phyloP scores from a whole-genome alignment of 176 grass and related monocot genomes.

The Lolium perenne region DNA sequence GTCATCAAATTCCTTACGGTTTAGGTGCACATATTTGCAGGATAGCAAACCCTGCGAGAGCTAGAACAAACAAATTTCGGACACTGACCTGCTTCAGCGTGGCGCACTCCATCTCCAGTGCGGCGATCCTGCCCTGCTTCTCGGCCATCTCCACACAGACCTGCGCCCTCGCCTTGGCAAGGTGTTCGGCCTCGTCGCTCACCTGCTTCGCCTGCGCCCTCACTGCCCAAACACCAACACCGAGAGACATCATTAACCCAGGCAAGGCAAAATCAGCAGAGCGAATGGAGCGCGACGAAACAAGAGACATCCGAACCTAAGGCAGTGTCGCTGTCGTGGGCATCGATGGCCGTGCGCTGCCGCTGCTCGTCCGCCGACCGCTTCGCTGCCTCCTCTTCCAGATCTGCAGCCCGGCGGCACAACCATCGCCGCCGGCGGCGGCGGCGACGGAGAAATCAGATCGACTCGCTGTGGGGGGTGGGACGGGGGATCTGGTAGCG shows the following conservation, averaged over 20 bases:
- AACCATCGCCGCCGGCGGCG: background rate
- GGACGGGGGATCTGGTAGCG: background rate
- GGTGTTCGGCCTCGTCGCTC: slow-evolving; percentile 51
- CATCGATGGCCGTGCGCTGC: slow-evolving; percentile 68
- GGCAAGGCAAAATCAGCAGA: background rate
- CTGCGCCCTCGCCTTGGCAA: slow-evolving; percentile 45
- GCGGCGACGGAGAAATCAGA: slow-evolving; percentile 20
- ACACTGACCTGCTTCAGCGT: slow-evolving; percentile 68
- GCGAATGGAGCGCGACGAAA: background rate
- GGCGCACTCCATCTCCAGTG: slow-evolving; percentile 61
- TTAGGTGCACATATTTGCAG: slow-evolving; percentile 6
- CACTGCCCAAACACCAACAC: slow-evolving; percentile 46
- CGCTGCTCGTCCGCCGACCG: slow-evolving; percentile 83
- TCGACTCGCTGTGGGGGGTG: background rate
- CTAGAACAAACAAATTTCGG: slow-evolving; percentile 11
- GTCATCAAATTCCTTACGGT: slow-evolving; percentile 5
- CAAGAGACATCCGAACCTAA: slow-evolving; percentile 49
- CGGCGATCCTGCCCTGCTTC: slow-evolving; percentile 62
- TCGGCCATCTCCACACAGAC: slow-evolving; percentile 56
- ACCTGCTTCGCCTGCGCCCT: slow-evolving; percentile 58
- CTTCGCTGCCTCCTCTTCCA: slow-evolving; percentile 81
- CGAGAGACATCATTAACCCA: background rate
- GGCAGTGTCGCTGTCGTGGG: slow-evolving; percentile 57
- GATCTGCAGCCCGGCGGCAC: slow-evolving; percentile 49
- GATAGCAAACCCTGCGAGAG: background rate